Evolutionary conservation across 208 protist species (phyloP).

Genomic region (Trypanosoma grayi): DNA sequence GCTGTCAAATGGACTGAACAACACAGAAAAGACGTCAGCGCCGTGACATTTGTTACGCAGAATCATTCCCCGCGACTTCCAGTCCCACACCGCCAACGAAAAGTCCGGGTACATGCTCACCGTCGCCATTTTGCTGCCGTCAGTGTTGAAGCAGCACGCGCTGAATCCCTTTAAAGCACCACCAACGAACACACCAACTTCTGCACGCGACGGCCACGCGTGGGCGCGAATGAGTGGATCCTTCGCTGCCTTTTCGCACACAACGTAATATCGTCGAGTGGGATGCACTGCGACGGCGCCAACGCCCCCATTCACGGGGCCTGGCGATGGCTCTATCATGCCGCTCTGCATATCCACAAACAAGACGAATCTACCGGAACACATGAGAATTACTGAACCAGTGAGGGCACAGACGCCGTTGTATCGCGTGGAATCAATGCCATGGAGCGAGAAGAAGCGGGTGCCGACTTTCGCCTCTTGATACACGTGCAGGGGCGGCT

Average conservation of each 20-base stretch:
- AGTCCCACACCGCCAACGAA: slow-evolving; percentile 96
- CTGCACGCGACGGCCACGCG: slow-evolving; percentile 63
- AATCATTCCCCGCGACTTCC: slow-evolving; percentile 82
- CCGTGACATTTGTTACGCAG: slow-evolving; percentile 96
- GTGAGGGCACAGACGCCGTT: slow-evolving; percentile 65
- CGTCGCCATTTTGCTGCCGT: slow-evolving; percentile 92
- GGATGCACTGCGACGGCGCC: slow-evolving; percentile 74
- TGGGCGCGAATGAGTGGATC: slow-evolving; percentile 80
- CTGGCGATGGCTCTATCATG: slow-evolving; percentile 48
- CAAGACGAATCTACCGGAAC: slow-evolving; percentile 81
- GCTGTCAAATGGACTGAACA: slow-evolving; percentile 92
- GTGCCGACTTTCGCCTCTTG: slow-evolving; percentile 30
- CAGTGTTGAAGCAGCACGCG: slow-evolving; percentile 79
- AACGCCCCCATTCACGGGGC: slow-evolving; percentile 53
- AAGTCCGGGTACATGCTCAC: slow-evolving; percentile 95
- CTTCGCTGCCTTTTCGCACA: slow-evolving; percentile 73
- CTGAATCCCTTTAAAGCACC: slow-evolving; percentile 88
- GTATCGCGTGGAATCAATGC: slow-evolving; percentile 60
- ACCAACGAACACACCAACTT: slow-evolving; percentile 58
- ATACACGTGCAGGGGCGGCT: slow-evolving; percentile 76
- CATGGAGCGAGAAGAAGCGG: slow-evolving; percentile 54
- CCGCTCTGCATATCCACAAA: slow-evolving; percentile 69
- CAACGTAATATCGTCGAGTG: slow-evolving; percentile 59
- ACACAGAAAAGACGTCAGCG: slow-evolving; percentile 92
- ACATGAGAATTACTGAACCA: slow-evolving; percentile 57